These are phyloP conservation scores for Heritiera fomes DNA, from an alignment of 345 rosid species.

Conservation along the genomic window DNA sequence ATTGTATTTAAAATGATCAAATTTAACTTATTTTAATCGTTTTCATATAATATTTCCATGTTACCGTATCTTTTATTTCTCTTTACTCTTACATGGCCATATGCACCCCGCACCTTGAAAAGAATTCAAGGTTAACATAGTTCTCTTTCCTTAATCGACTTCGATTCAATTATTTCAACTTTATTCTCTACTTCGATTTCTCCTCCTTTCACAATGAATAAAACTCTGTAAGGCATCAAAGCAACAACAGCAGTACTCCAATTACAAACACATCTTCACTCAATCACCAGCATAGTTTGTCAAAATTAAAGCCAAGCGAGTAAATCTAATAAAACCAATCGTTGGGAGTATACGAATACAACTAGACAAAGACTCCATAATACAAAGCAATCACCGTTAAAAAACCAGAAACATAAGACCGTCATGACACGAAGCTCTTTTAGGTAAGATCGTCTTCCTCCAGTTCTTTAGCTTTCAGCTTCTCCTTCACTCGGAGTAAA, in stretches of 20 bases:
- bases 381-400: conserved; percentile 30
- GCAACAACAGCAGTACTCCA: background rate
- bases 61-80: no score
- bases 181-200: conserved; percentile 4
- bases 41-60: no score
- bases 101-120: no score
- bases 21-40: no score
- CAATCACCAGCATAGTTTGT: conserved; percentile 19
- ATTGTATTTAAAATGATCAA: no score
- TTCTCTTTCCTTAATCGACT: no score
- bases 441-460: conserved; percentile 98
- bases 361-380: conserved; percentile 12
- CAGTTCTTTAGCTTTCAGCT: conserved; percentile 87
- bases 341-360: background rate
- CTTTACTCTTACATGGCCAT: no score
- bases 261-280: conserved; percentile 16
- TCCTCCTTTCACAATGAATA: background rate
- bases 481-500: conserved; percentile 92
- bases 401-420: conserved; percentile 20
- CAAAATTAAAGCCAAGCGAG: conserved; percentile 22
- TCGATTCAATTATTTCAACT: background rate
- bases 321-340: conserved; percentile 11
- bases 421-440: conserved; percentile 26
- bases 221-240: background rate
- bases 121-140: no score